These are phyloP conservation scores for Volvox carteri DNA, from an alignment of 163 green algal species.

Conservation along the genomic window DNA sequence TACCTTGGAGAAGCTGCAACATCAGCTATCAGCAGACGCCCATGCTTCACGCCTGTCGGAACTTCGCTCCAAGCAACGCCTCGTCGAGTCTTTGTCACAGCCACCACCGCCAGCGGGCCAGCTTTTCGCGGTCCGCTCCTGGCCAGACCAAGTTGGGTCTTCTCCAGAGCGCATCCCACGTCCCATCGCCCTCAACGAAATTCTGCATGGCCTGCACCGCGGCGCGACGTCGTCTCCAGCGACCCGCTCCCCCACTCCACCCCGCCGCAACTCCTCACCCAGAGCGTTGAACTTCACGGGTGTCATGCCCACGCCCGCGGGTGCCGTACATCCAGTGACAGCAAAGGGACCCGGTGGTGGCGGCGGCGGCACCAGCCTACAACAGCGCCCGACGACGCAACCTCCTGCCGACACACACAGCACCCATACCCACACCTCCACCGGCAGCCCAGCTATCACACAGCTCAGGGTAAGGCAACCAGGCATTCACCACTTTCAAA, in stretches of 20 bases:
- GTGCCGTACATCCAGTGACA: neutral
- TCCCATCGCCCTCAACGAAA: constrained; percentile 27
- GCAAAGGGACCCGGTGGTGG: neutral
- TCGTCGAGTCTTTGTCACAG: constrained; percentile 24
- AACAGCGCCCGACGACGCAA: neutral
- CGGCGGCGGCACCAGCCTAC: too few species aligned
- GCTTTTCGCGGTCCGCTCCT: neutral
- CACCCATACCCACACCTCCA: too few species aligned
- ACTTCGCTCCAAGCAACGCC: constrained; percentile 22
- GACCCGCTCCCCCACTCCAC: neutral
- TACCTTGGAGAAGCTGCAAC: constrained; percentile 9
- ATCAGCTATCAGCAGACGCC: constrained; percentile 22
- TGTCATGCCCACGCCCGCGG: constrained; percentile 2
- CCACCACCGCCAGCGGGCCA: neutral
- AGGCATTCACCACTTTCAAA: too few species aligned
- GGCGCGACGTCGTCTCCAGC: neutral
- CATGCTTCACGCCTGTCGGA: neutral
- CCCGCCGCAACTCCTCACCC: neutral
- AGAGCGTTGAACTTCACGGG: constrained; percentile 18
- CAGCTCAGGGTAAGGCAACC: too few species aligned
- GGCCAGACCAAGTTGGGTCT: neutral
- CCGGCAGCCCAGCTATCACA: too few species aligned
- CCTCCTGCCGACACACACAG: too few species aligned
- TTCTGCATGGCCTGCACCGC: constrained; percentile 9
- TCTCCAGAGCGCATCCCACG: neutral